Evolutionary conservation across 2,329 filamentous ascomycete species (phyloP).

Genomic region (Penicillium sp.): DNA sequence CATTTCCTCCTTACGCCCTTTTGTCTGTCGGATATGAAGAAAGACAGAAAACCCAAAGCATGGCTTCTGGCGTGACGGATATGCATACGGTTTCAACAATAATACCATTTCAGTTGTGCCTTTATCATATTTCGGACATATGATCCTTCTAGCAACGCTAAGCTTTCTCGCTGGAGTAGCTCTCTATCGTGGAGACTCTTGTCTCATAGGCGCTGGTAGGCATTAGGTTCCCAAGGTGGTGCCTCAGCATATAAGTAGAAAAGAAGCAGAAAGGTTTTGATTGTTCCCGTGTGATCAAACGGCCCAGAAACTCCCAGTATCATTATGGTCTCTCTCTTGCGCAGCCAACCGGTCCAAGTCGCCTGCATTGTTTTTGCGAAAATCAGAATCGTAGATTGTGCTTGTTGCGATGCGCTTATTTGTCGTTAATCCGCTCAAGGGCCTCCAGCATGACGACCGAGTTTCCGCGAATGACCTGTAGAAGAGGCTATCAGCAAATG

Average conservation of each 20-base stretch:
- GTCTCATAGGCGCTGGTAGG: background rate
- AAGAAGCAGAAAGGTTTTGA: conserved; percentile 32
- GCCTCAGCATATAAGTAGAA: conserved; percentile 10
- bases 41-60: conserved; percentile 12
- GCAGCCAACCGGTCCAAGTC: conserved; percentile 20
- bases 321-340: conserved; percentile 34
- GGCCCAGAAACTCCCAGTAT: conserved; percentile 44
- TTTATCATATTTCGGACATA: background rate
- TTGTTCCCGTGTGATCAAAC: conserved; percentile 40
- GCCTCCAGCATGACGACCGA: conserved; percentile 96
- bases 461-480: conserved; percentile 90
- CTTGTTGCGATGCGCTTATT: conserved; percentile 34
- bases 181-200: background rate
- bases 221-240: background rate
- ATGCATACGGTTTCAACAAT: conserved; percentile 15
- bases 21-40: background rate
- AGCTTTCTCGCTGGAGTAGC: background rate
- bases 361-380: conserved; percentile 18
- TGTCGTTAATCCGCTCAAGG: conserved; percentile 49
- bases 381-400: conserved; percentile 23
- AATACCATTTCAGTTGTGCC: conserved; percentile 19
- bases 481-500: conserved; percentile 14
- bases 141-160: background rate
- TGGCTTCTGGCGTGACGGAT: conserved; percentile 21
- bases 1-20: conserved; percentile 10